Evolutionary conservation across 805 yeast genomes (phyloP), one percentile per base, ranked within the genome.

Genomic region (Teunomyces cretensis): DNA sequence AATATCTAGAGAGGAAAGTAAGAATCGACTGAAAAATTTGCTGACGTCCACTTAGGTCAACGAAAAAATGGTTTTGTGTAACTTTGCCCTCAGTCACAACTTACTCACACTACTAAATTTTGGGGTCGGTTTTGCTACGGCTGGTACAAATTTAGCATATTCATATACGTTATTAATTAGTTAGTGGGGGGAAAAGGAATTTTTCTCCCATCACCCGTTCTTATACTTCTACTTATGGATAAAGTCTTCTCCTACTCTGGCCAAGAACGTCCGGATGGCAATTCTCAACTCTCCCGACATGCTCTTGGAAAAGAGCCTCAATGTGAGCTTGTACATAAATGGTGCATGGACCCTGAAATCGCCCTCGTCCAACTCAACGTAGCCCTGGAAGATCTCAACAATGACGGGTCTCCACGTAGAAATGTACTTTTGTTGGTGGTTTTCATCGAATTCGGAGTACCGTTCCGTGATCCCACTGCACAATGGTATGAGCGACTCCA

Each of bases 361-460:
- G 1, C 69, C 79, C 41, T 83, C 87, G 54, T 86, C 87, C 52
- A 94, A 76, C 57, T 83, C 87, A 39, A 81, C 79, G 57, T 84
- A 85, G 2, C 96, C 97, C 61, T 86, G 90, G 51, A 85, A 70
- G 17, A 94, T 86, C 61, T 87, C 96, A 28, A 88, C 85, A 32
- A 92, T 89, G 14, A 94, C 97, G 0, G 98, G 97, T 56, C 86
- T 77, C 95, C 97, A 86, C 3, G 95, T 84, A 13, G 79, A 74
- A 36, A 92, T 81, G 62, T 88, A 88, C 57, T 96, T 79, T 42
- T 79, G 81, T 56, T 84, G 89, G 63, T 87, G 92, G 5, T 80
- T 72, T 50, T 86, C 96, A 52, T 87, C 92, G 53, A 91, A 74
- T 1, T 76, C 74, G 27, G 83, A 76, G 62, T 81, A 91, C 49